Percentiles rank a stretch among this genome's conserved stretches.
Conservation (phyloP, 2,329 filamentous ascomycete species). For the Colletotrichum shisoi region DNA sequence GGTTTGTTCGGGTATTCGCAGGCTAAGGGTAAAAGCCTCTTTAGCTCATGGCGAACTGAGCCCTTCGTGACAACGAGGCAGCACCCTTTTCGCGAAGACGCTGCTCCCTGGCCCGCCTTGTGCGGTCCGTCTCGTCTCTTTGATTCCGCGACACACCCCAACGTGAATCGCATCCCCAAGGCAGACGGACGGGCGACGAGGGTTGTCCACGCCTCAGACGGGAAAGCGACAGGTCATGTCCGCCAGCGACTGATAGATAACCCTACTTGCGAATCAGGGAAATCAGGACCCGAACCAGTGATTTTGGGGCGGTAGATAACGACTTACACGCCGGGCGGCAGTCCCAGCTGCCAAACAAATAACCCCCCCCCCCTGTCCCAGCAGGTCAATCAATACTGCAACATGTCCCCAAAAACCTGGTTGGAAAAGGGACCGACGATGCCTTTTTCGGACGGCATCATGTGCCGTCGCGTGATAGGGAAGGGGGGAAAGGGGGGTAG, state of each 20-base stretch:
- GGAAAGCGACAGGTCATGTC: background rate
- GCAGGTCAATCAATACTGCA: background rate
- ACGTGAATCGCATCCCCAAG: no score
- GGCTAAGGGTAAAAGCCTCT: background rate
- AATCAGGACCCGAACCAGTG: background rate
- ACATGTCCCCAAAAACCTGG: slow-evolving; percentile 13
- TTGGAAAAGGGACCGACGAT: background rate
- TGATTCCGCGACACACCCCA: no score
- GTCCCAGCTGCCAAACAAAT: background rate
- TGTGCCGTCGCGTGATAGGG: slow-evolving; percentile 10
- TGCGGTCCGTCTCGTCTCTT: no score
- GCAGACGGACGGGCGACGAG: no score
- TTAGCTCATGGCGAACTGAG: slow-evolving; percentile 11
- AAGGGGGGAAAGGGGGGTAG: background rate
- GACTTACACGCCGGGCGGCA: slow-evolving; percentile 9
- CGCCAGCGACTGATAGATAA: background rate
- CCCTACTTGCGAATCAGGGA: background rate
- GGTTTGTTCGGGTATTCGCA: slow-evolving; percentile 4
- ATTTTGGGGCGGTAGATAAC: slow-evolving; percentile 16
- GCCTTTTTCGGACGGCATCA: slow-evolving; percentile 22
- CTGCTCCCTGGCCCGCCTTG: background rate
- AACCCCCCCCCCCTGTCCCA: background rate
- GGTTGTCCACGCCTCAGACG: no score
- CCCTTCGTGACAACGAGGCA: background rate
- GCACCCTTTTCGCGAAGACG: background rate